These are phyloP conservation scores for Mucor sp. DNA, from an alignment of 371 early-diverging fungal genomes.

Conservation along the genomic window DNA sequence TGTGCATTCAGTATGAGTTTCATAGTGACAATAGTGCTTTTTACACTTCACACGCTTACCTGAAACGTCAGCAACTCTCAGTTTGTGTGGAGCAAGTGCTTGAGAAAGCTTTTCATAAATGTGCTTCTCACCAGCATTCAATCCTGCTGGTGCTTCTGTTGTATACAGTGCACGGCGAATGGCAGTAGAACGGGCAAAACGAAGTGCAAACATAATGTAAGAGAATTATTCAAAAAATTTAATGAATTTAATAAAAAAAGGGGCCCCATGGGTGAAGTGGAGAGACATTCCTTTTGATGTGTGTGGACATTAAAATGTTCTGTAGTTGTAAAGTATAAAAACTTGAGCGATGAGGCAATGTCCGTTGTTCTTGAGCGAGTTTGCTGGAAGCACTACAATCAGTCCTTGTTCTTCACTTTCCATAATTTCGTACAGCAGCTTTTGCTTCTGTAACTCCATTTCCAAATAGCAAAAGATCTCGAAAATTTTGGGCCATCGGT, in stretches of 20 bases:
- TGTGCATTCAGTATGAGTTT: not conserved
- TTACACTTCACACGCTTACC: conserved; percentile 40
- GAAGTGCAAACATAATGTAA: conserved; percentile 16
- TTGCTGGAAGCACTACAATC: not conserved
- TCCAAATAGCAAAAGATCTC: conserved; percentile 9
- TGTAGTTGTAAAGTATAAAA: no score
- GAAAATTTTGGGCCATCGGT: conserved; percentile 9
- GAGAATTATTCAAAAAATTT: not conserved
- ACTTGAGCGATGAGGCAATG: conserved; percentile 2
- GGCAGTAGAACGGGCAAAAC: conserved; percentile 15
- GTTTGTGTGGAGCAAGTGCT: conserved; percentile 67
- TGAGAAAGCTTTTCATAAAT: conserved; percentile 72
- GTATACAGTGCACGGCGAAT: conserved; percentile 31
- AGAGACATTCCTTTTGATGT: no score
- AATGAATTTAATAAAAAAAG: not conserved
- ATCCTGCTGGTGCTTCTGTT: conserved; percentile 16
- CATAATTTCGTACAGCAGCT: not conserved
- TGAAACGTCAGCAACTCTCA: conserved; percentile 86
- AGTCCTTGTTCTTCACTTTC: conserved; percentile 7
- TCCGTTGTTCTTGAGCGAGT: not conserved
- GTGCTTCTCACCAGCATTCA: conserved; percentile 71
- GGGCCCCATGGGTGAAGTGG: not conserved
- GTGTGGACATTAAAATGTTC: no score
- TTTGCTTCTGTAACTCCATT: conserved; percentile 6
- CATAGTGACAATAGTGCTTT: not conserved